Percentiles rank a stretch among this genome's conserved stretches.
Conservation (phyloP, 2,329 filamentous ascomycete genomes). For the Bimuria novae-zelandiae region DNA sequence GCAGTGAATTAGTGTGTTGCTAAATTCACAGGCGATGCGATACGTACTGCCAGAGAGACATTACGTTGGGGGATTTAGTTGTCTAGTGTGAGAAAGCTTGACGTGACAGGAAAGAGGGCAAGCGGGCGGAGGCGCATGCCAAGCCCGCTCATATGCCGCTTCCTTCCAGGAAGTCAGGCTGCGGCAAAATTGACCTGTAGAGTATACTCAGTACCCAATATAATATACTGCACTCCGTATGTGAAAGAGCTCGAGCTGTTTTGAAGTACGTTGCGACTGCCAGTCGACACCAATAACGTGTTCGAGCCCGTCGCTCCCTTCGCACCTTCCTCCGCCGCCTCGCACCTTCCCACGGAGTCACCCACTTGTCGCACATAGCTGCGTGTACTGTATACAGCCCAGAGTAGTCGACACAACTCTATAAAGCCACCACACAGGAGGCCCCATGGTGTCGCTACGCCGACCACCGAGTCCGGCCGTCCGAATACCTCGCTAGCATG, state of each 20-base stretch:
- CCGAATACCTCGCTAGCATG: conserved; percentile 25
- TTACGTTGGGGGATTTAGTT: conserved; percentile 12
- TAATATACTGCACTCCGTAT: too few relatives aligned
- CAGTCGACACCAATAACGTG: not conserved
- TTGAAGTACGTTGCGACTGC: not conserved
- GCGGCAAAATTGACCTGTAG: not conserved
- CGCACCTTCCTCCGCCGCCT: not conserved
- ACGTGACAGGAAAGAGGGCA: not conserved
- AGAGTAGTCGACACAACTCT: not conserved
- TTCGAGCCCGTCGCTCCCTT: not conserved
- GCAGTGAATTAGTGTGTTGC: conserved; percentile 6
- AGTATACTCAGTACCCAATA: not conserved
- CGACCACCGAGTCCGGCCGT: conserved; percentile 13
- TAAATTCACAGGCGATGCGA: too few relatives aligned
- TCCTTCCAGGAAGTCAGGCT: conserved; percentile 1
- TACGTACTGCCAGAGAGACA: conserved; percentile 46
- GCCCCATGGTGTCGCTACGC: conserved; percentile 29
- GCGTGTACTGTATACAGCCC: too few relatives aligned
- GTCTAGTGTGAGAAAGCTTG: not conserved
- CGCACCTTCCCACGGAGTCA: too few relatives aligned
- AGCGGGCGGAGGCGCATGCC: not conserved
- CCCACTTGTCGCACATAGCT: too few relatives aligned
- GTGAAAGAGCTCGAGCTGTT: not conserved
- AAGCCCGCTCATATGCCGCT: not conserved
- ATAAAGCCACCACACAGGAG: conserved; percentile 8